Percentiles rank a stretch among this genome's conserved stretches.
Conservation (phyloP, 176 grass and related monocot genomes). For the sorghum (Sorghum bicolor) region Sorghum_bicolor_NCBIv3 NC_012870.2:11003001-11003500, state of each 20-base stretch:
- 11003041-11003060: too few species aligned
- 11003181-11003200: background rate
- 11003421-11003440: background rate
- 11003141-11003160: background rate
- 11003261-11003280: background rate
- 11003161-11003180: background rate
- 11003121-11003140: background rate
- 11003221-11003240: constrained; percentile 15
- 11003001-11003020: too few species aligned
- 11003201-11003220: background rate
- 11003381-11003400: constrained; percentile 14
- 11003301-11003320: constrained; percentile 11
- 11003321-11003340: constrained; percentile 15
- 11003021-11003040: too few species aligned
- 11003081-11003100: background rate
- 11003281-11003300: constrained; percentile 26
- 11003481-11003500: too few species aligned
- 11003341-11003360: constrained; percentile 1
- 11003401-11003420: background rate
- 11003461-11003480: background rate
- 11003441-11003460: too few species aligned
- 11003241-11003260: background rate
- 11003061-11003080: background rate
- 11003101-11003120: background rate
- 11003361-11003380: constrained; percentile 29